A percentile compares a stretch with the other conserved stretches of the same genome.
Conservation (phyloP, 2,329 filamentous ascomycete genomes). For the Trichoderma gracile region DNA sequence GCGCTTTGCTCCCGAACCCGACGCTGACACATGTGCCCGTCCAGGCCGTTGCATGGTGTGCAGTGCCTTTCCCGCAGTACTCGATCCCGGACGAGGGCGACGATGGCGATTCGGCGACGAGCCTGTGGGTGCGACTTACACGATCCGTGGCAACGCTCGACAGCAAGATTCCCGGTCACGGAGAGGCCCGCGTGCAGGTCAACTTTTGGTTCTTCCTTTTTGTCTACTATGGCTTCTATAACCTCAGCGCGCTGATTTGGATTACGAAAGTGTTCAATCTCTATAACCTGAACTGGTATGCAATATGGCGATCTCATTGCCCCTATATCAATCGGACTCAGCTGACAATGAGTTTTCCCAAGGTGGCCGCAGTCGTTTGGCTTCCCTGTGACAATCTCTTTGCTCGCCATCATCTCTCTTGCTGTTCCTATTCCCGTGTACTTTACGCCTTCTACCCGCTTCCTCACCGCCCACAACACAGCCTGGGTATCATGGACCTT, state of each 20-base stretch:
- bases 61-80: slow-evolving; percentile 66
- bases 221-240: slow-evolving; percentile 70
- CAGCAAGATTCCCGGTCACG: slow-evolving; percentile 58
- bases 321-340: not conserved
- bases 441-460: slow-evolving; percentile 52
- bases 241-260: slow-evolving; percentile 66
- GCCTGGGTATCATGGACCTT: slow-evolving; percentile 71
- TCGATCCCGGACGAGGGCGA: slow-evolving; percentile 48
- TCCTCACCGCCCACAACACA: slow-evolving; percentile 63
- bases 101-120: slow-evolving; percentile 28
- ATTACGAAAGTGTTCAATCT: slow-evolving; percentile 73
- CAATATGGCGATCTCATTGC: not conserved
- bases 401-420: slow-evolving; percentile 62
- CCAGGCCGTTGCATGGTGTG: slow-evolving; percentile 65
- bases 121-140: not conserved
- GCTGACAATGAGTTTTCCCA: not conserved
- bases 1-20: not conserved
- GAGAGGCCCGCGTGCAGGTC: slow-evolving; percentile 61
- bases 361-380: slow-evolving; percentile 65
- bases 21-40: slow-evolving; percentile 2
- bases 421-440: slow-evolving; percentile 62
- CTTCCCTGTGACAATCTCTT: slow-evolving; percentile 62
- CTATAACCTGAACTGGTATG: slow-evolving; percentile 66
- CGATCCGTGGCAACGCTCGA: slow-evolving; percentile 2
- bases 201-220: slow-evolving; percentile 74